A percentile compares a stretch with the other conserved stretches of the same genome.
phyloP scores from a whole-genome alignment of 2,329 filamentous ascomycete species.

The Botrytis squamosa region DNA sequence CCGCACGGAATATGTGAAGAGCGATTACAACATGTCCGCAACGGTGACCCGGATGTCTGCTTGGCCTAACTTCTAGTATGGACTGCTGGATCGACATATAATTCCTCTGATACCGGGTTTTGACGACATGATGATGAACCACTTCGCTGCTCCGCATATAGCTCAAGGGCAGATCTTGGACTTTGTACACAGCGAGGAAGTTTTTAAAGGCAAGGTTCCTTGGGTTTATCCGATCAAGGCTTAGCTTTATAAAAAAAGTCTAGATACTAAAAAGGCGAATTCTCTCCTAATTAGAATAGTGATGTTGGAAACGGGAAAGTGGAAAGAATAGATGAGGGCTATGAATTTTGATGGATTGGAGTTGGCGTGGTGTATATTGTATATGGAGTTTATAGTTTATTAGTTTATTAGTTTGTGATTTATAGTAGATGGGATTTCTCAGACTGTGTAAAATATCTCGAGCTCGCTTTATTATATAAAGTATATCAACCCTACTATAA shows the following conservation, averaged over 20 bases:
- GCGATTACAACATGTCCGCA: background rate
- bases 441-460: too few relatives aligned
- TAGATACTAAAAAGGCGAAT: too few relatives aligned
- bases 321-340: too few relatives aligned
- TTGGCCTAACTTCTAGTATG: background rate
- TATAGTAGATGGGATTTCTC: too few relatives aligned
- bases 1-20: background rate
- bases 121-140: background rate
- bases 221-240: background rate
- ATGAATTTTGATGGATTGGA: too few relatives aligned
- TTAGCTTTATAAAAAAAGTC: background rate
- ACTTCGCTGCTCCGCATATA: background rate
- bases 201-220: background rate
- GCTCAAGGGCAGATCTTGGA: background rate
- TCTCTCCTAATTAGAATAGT: too few relatives aligned
- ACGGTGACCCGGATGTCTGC: background rate
- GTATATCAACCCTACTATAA: too few relatives aligned
- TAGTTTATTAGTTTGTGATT: too few relatives aligned
- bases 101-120: background rate
- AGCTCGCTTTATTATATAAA: too few relatives aligned
- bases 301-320: too few relatives aligned
- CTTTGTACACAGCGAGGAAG: background rate
- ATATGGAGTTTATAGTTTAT: too few relatives aligned
- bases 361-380: too few relatives aligned
- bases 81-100: background rate